These are phyloP conservation scores for Apiotrichum mycotoxinovorans DNA, from an alignment of 1,284 basidiomycete species.

Conservation along the genomic window DNA sequence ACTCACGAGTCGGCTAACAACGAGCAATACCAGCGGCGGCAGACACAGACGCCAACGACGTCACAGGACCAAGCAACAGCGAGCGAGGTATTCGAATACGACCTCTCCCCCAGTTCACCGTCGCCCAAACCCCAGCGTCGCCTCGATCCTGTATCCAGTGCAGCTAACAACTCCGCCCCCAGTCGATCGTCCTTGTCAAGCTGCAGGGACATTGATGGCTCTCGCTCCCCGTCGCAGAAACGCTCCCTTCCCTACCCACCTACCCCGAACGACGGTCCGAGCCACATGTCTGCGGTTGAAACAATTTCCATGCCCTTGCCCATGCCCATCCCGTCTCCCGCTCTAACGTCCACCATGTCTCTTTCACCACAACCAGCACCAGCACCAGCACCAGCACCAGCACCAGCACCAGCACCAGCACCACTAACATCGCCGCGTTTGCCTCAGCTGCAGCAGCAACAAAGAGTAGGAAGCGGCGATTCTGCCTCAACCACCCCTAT, in stretches of 20 bases:
- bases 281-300: conserved; percentile 5
- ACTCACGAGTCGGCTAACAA: neutral
- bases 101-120: neutral
- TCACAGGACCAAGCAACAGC: neutral
- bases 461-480: neutral
- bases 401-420: neutral
- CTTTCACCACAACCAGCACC: neutral
- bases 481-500: neutral
- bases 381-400: neutral
- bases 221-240: conserved; percentile 2
- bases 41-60: neutral
- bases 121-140: neutral
- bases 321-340: conserved; percentile 6
- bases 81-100: conserved; percentile 2
- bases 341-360: neutral
- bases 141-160: neutral
- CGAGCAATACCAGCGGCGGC: conserved; percentile 1
- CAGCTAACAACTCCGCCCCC: neutral
- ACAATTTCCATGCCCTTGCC: conserved; percentile 12
- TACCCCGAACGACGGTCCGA: neutral
- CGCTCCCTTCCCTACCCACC: conserved; percentile 9
- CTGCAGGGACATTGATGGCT: neutral
- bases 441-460: neutral
- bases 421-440: conserved; percentile 3
- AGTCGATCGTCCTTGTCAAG: neutral